phyloP scores from a whole-genome alignment of 305 asterid species.

The Withania somnifera region DNA sequence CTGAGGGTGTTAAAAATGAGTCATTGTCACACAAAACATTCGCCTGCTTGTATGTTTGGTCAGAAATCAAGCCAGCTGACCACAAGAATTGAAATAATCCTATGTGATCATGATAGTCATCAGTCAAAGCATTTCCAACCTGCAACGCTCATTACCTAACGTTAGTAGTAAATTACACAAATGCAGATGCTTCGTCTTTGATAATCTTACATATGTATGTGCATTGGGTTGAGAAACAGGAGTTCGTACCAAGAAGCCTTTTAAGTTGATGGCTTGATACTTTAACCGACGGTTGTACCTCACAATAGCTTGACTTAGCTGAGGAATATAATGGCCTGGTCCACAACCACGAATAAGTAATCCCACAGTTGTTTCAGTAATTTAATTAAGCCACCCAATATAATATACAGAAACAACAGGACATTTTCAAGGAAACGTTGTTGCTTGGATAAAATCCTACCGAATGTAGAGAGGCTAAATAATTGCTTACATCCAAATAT shows the following conservation, averaged over 20 bases:
- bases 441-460: too few species aligned
- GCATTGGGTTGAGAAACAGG: not conserved
- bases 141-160: slow-evolving; percentile 16
- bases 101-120: slow-evolving; percentile 68
- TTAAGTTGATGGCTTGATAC: slow-evolving; percentile 48
- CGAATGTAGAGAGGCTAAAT: not conserved
- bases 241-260: slow-evolving; percentile 82
- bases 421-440: too few species aligned
- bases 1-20: slow-evolving; percentile 42
- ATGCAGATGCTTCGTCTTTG: not conserved
- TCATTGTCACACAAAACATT: slow-evolving; percentile 40
- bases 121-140: slow-evolving; percentile 92
- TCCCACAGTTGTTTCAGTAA: too few species aligned
- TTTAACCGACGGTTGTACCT: slow-evolving; percentile 41
- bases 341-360: not conserved
- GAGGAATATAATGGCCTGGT: slow-evolving; percentile 95
- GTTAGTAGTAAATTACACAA: not conserved
- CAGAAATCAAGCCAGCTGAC: slow-evolving; percentile 86
- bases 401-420: too few species aligned
- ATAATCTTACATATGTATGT: not conserved
- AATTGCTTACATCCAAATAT: not conserved
- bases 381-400: too few species aligned
- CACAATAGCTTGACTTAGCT: slow-evolving; percentile 79
- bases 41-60: slow-evolving; percentile 74
- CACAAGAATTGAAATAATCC: slow-evolving; percentile 81